Percentiles rank a stretch among this genome's conserved stretches.
These are phyloP conservation scores for Sugiyamaella qingdaonensis DNA, from an alignment of 805 yeast species.

Conservation along the genomic window DNA sequence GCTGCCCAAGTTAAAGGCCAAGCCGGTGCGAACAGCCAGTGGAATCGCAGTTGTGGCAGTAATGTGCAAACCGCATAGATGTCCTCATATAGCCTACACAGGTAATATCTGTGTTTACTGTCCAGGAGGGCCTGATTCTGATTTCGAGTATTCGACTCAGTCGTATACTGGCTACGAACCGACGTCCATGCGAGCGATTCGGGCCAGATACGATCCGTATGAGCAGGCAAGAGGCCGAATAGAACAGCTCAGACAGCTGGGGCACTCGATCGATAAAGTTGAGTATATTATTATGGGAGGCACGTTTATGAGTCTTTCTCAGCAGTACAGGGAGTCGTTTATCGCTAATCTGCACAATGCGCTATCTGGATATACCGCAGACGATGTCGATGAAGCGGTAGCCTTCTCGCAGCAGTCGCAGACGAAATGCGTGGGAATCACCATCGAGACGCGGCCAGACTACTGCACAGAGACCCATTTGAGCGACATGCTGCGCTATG, in stretches of 20 bases:
- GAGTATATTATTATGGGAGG: slow-evolving; percentile 99
- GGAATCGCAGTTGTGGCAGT: slow-evolving; percentile 99
- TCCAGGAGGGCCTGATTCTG: slow-evolving; percentile 99
- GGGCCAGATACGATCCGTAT: slow-evolving; percentile 97
- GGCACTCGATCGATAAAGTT: slow-evolving; percentile 95
- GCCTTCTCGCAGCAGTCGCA: slow-evolving; percentile 86
- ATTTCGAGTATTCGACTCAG: slow-evolving; percentile 96
- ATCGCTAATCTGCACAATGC: slow-evolving; percentile 92
- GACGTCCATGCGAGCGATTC: slow-evolving; percentile 97
- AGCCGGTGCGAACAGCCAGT: slow-evolving; percentile 96
- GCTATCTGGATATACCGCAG: slow-evolving; percentile 84
- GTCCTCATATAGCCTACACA: slow-evolving; percentile 98
- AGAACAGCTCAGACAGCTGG: slow-evolving; percentile 90
- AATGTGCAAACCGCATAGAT: slow-evolving; percentile 98
- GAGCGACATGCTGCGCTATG: slow-evolving; percentile 92
- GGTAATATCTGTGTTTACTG: slow-evolving; percentile 97
- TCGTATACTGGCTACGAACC: slow-evolving; percentile 99
- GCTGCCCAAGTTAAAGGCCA: slow-evolving; percentile 92
- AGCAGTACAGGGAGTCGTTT: slow-evolving; percentile 83
- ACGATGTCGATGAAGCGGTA: slow-evolving; percentile 85
- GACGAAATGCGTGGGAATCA: slow-evolving; percentile 97
- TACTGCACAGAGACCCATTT: slow-evolving; percentile 95
- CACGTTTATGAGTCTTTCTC: slow-evolving; percentile 92
- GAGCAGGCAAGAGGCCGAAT: slow-evolving; percentile 98
- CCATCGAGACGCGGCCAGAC: slow-evolving; percentile 97